Conservation (phyloP, 2,329 filamentous ascomycete species). For the Fulvia fulva region DNA sequence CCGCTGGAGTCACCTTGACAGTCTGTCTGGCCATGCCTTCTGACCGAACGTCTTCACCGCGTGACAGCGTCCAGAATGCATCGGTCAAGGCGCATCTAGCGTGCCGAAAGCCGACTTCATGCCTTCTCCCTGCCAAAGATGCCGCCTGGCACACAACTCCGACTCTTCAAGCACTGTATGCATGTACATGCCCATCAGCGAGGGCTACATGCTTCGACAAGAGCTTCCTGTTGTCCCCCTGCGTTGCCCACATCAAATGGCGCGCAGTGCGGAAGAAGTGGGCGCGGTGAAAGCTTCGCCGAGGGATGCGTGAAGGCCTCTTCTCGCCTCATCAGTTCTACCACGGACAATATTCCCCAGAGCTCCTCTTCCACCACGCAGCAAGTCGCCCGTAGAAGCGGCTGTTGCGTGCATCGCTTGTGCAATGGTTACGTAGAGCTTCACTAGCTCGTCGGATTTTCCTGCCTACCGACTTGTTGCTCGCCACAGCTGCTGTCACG, state of each 20-base stretch:
- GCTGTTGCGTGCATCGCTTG: not conserved
- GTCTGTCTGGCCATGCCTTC: not conserved
- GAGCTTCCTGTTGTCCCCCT: not conserved
- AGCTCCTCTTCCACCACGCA: not conserved
- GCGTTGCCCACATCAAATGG: not conserved
- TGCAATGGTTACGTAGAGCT: not conserved
- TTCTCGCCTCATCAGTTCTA: not conserved
- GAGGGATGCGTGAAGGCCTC: not conserved
- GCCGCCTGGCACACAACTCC: too few species aligned
- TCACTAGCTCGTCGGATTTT: not conserved
- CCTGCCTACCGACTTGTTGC: not conserved
- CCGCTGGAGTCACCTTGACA: not conserved
- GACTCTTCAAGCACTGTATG: too few species aligned
- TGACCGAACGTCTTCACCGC: not conserved
- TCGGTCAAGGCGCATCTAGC: not conserved
- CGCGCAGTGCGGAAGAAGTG: not conserved
- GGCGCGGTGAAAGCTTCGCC: not conserved
- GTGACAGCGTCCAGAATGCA: not conserved
- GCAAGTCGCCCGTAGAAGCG: not conserved
- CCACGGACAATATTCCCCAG: not conserved
- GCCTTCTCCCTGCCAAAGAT: not conserved
- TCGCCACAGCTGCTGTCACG: not conserved
- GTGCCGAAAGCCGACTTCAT: not conserved
- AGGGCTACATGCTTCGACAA: not conserved
- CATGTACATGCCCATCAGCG: too few species aligned